Percentiles rank a stretch among this genome's conserved stretches.
Evolutionary conservation across 352 stramenopile genomes (phyloP).

Genomic region (Phytophthora sojae): DNA sequence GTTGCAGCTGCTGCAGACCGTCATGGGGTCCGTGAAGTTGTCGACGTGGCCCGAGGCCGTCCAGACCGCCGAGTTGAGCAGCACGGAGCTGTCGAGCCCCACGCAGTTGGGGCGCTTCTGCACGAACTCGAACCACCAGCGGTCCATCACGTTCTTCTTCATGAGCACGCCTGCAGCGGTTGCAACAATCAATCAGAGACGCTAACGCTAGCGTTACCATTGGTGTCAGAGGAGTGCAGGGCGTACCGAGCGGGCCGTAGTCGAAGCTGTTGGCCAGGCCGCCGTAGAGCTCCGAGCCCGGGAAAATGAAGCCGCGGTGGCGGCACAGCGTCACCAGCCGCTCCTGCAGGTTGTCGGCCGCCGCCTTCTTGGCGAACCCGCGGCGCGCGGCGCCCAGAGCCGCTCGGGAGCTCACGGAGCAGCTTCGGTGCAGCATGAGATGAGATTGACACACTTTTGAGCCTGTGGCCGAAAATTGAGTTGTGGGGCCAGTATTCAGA

Average conservation of each 20-base stretch:
- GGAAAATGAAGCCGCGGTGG: conserved; percentile 94
- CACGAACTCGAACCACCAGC: conserved; percentile 98
- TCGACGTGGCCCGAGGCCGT: conserved; percentile 96
- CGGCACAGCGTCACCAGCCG: conserved; percentile 87
- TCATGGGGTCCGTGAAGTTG: conserved; percentile 98
- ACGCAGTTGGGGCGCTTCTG: conserved; percentile 94
- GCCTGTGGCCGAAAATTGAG: not conserved
- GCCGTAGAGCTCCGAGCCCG: conserved; percentile 97
- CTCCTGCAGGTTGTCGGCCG: conserved; percentile 57
- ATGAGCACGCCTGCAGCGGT: conserved; percentile 84
- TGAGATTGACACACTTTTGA: conserved; percentile 15
- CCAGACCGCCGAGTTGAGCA: conserved; percentile 96
- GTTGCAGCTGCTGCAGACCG: conserved; percentile 96
- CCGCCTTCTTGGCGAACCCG: conserved; percentile 48
- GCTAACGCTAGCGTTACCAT: too few species aligned
- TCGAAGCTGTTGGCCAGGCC: conserved; percentile 98
- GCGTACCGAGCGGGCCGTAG: conserved; percentile 92
- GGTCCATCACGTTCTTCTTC: conserved; percentile 98
- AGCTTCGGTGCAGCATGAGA: conserved; percentile 20
- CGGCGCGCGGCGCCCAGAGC: conserved; percentile 24
- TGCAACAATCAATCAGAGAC: conserved; percentile 9
- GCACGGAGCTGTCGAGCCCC: conserved; percentile 96
- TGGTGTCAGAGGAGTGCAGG: not conserved
- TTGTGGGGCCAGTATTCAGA: not conserved
- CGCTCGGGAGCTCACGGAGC: conserved; percentile 1